These are phyloP conservation scores for Prunus mume DNA, from an alignment of 306 rosid species.

Conservation along the genomic window DNA sequence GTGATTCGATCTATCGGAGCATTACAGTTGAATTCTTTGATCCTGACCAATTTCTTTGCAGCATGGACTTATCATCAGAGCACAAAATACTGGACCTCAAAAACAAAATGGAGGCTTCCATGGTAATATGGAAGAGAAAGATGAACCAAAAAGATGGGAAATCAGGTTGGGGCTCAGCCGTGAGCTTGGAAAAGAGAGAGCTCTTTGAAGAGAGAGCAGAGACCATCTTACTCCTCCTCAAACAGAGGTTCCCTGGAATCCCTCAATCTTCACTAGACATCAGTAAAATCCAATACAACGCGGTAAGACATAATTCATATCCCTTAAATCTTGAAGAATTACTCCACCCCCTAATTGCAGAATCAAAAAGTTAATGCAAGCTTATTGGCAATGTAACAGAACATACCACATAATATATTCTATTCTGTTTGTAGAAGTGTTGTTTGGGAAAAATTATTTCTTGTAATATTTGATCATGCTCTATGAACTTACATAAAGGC, in stretches of 20 bases:
- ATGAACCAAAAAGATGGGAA: constrained; percentile 92
- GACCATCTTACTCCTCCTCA: constrained; percentile 78
- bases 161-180: constrained; percentile 94
- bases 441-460: too few species aligned
- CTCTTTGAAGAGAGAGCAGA: constrained; percentile 97
- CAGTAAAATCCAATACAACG: constrained; percentile 90
- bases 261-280: constrained; percentile 91
- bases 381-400: too few species aligned
- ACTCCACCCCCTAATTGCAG: neutral
- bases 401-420: too few species aligned
- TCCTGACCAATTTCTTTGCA: constrained; percentile 76
- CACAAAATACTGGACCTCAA: constrained; percentile 89
- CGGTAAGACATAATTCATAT: constrained; percentile 32
- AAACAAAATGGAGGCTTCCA: constrained; percentile 91
- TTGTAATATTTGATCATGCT: neutral
- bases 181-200: constrained; percentile 91
- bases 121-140: constrained; percentile 93
- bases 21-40: constrained; percentile 88
- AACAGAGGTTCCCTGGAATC: constrained; percentile 88
- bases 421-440: too few species aligned
- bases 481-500: neutral
- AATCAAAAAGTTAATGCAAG: too few species aligned
- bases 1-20: constrained; percentile 71
- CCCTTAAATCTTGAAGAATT: neutral
- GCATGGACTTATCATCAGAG: constrained; percentile 86